These are phyloP conservation scores for Myrica gale DNA, from an alignment of 306 rosid species.

Conservation along the genomic window DNA sequence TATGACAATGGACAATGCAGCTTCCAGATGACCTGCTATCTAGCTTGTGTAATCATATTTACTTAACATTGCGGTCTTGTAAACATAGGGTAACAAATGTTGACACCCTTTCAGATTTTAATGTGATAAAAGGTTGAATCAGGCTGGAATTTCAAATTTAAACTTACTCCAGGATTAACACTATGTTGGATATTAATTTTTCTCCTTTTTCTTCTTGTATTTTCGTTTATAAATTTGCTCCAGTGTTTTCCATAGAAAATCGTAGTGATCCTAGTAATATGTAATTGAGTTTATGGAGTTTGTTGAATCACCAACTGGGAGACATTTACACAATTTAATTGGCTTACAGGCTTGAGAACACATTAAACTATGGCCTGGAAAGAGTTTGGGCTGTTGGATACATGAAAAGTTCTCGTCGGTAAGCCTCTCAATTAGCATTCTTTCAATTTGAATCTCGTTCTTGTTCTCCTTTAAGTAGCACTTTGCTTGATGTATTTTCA, in stretches of 20 bases:
- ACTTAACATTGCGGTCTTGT: not conserved
- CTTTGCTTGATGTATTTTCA: not conserved
- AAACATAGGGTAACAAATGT: not conserved
- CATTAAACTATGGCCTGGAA: constrained; percentile 94
- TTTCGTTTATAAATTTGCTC: not conserved
- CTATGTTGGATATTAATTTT: not conserved
- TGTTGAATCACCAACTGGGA: not conserved
- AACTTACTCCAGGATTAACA: not conserved
- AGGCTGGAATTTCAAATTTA: not conserved
- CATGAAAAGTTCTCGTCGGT: constrained; percentile 96
- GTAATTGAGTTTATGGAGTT: constrained; percentile 8
- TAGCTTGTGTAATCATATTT: not conserved
- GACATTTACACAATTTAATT: constrained; percentile 17
- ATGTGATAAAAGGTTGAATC: not conserved
- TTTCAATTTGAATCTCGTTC: constrained; percentile 5
- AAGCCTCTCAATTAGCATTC: constrained; percentile 29
- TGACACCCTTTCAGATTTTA: not conserved
- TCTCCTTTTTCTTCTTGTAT: not conserved
- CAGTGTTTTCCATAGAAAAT: not conserved
- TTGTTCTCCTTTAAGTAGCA: constrained; percentile 3
- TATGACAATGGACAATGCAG: not conserved
- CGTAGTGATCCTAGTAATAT: not conserved
- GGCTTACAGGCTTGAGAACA: constrained; percentile 89
- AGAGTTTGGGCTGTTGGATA: constrained; percentile 99
- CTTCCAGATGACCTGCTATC: not conserved